phyloP scores from a whole-genome alignment of 352 stramenopile species.

The Phytophthora multivora region DNA sequence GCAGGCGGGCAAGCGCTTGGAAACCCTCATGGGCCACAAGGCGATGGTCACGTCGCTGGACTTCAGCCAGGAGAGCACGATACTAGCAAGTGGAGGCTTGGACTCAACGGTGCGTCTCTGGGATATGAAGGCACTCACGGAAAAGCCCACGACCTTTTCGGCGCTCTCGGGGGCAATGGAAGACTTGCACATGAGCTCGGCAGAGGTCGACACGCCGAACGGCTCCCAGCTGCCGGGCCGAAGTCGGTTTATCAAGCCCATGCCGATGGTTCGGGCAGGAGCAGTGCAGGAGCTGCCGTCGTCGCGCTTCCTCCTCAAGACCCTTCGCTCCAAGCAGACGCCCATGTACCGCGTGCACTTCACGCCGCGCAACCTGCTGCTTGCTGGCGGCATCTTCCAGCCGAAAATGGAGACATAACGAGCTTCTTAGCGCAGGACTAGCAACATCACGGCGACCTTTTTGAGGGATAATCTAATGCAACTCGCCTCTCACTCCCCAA shows the following conservation, averaged over 20 bases:
- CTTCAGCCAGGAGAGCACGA: constrained; percentile 80
- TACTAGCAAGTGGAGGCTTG: constrained; percentile 76
- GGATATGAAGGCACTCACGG: constrained; percentile 82
- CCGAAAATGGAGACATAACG: constrained; percentile 58
- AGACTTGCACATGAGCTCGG: constrained; percentile 40
- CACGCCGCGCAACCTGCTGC: constrained; percentile 81
- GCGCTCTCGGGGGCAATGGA: constrained; percentile 35
- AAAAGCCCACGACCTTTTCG: constrained; percentile 47
- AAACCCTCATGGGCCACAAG: constrained; percentile 83
- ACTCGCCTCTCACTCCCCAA: constrained; percentile 11
- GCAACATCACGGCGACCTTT: constrained; percentile 7
- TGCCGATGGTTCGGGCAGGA: constrained; percentile 63
- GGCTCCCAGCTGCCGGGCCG: constrained; percentile 22
- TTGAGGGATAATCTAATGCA: constrained; percentile 36
- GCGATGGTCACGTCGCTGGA: constrained; percentile 73
- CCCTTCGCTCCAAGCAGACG: constrained; percentile 84
- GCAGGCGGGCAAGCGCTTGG: constrained; percentile 84
- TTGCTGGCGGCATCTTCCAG: constrained; percentile 73
- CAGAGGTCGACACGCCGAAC: constrained; percentile 9
- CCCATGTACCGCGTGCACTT: constrained; percentile 85
- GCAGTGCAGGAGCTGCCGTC: constrained; percentile 59
- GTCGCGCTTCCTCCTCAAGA: constrained; percentile 84
- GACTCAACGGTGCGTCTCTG: constrained; percentile 83
- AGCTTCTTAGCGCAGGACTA: constrained; percentile 8
- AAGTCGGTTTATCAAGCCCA: constrained; percentile 50